Conservation (phyloP, 306 rosid species). For the Rosa lucieae region DNA sequence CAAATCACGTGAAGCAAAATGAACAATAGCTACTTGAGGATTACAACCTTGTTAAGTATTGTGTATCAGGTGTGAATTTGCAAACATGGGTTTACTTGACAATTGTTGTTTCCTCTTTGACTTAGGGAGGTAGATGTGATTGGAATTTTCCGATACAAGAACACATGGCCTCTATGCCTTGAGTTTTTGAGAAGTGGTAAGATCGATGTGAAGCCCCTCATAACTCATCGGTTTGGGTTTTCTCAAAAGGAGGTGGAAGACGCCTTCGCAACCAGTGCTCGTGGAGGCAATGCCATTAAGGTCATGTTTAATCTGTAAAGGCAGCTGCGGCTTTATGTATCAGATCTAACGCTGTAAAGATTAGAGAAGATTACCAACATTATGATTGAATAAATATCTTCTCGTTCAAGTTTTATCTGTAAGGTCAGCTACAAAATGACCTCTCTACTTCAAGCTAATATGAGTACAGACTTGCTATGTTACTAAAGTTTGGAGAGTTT, state of each 20-base stretch:
- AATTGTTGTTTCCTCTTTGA: slow-evolving; percentile 10
- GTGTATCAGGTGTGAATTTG: background rate
- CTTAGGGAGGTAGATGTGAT: slow-evolving; percentile 85
- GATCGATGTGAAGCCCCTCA: slow-evolving; percentile 81
- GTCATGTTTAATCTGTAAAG: slow-evolving; percentile 87
- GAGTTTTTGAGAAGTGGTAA: slow-evolving; percentile 84
- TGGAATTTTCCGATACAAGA: slow-evolving; percentile 81
- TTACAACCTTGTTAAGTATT: background rate
- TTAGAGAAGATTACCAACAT: background rate
- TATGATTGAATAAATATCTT: background rate
- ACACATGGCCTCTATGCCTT: slow-evolving; percentile 90
- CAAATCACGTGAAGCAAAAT: background rate
- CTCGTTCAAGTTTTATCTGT: background rate
- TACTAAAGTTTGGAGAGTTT: background rate
- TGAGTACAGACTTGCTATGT: background rate
- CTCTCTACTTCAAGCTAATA: background rate
- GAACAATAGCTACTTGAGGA: background rate
- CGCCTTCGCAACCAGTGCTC: slow-evolving; percentile 93
- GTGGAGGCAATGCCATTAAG: slow-evolving; percentile 88
- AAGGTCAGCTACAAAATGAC: background rate
- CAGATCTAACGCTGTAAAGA: background rate
- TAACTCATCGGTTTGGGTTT: slow-evolving; percentile 85
- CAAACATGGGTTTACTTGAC: background rate
- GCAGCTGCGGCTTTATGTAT: background rate
- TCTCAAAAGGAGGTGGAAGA: slow-evolving; percentile 86